Evolutionary conservation across 1,284 basidiomycete genomes (phyloP).

Genomic region (Tilletia caries): DNA sequence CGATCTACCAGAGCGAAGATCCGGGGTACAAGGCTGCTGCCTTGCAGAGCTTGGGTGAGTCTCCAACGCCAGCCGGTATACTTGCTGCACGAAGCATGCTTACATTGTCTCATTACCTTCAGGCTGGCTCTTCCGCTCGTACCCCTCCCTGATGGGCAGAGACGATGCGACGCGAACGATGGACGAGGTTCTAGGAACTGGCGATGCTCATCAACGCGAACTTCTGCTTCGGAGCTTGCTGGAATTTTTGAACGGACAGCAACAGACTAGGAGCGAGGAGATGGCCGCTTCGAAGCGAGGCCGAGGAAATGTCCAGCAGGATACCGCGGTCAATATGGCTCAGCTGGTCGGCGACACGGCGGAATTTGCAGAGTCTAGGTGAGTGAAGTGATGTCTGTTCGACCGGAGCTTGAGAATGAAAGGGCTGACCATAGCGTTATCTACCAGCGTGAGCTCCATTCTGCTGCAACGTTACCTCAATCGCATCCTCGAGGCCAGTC

Average conservation of each 20-base stretch:
- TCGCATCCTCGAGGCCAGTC: slow-evolving; percentile 75
- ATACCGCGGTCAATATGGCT: slow-evolving; percentile 62
- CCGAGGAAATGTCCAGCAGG: background rate
- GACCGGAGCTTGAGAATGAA: background rate
- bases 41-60: slow-evolving; percentile 68
- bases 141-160: slow-evolving; percentile 80
- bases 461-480: slow-evolving; percentile 86
- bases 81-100: too few relatives aligned
- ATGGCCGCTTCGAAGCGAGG: slow-evolving; percentile 22
- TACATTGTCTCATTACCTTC: background rate
- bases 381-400: slow-evolving; percentile 38
- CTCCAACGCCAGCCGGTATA: too few relatives aligned
- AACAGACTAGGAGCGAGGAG: slow-evolving; percentile 21
- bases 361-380: slow-evolving; percentile 89
- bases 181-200: slow-evolving; percentile 74
- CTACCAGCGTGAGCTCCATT: slow-evolving; percentile 73
- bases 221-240: slow-evolving; percentile 81
- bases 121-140: slow-evolving; percentile 78
- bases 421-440: slow-evolving; percentile 47
- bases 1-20: slow-evolving; percentile 67
- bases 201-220: slow-evolving; percentile 68
- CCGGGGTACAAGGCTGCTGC: slow-evolving; percentile 64
- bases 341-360: slow-evolving; percentile 91
- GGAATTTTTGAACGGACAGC: slow-evolving; percentile 57
- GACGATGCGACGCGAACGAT: slow-evolving; percentile 76